Evolutionary conservation across 2,329 filamentous ascomycete species (phyloP).

Genomic region (Didymella arachidicola): DNA sequence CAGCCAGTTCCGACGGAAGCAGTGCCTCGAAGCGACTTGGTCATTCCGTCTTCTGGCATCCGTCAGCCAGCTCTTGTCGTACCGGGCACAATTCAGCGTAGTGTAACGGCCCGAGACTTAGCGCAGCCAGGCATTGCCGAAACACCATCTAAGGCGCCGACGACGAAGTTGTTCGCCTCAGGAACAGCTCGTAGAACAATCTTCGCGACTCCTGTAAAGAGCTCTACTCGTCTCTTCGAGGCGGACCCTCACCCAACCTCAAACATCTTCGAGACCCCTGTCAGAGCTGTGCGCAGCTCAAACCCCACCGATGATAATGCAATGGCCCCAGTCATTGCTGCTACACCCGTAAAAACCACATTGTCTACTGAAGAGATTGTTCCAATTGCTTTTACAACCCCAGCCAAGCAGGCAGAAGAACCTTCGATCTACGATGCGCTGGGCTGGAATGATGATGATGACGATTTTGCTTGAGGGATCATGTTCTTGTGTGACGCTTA

Average conservation of each 20-base stretch:
- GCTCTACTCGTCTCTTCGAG: constrained; percentile 13
- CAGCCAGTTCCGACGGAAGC: constrained; percentile 26
- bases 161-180: constrained; percentile 38
- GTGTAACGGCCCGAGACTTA: constrained; percentile 41
- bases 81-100: constrained; percentile 40
- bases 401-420: constrained; percentile 26
- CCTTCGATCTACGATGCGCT: constrained; percentile 53
- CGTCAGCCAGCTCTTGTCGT: constrained; percentile 37
- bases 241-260: constrained; percentile 12
- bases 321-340: constrained; percentile 24
- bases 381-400: constrained; percentile 21
- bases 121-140: constrained; percentile 48
- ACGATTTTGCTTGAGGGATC: constrained; percentile 32
- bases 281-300: constrained; percentile 29
- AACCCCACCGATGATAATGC: constrained; percentile 15
- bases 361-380: constrained; percentile 2
- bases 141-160: constrained; percentile 54
- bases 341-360: constrained; percentile 32
- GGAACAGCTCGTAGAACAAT: constrained; percentile 38
- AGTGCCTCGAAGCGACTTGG: constrained; percentile 42
- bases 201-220: constrained; percentile 46
- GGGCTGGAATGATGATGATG: constrained; percentile 59
- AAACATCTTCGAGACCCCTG: constrained; percentile 36
- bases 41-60: constrained; percentile 53
- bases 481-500: constrained; percentile 26